Evolutionary conservation across 805 yeast genomes (phyloP).

Genomic region (Kodamaea kaohsiungensis): DNA sequence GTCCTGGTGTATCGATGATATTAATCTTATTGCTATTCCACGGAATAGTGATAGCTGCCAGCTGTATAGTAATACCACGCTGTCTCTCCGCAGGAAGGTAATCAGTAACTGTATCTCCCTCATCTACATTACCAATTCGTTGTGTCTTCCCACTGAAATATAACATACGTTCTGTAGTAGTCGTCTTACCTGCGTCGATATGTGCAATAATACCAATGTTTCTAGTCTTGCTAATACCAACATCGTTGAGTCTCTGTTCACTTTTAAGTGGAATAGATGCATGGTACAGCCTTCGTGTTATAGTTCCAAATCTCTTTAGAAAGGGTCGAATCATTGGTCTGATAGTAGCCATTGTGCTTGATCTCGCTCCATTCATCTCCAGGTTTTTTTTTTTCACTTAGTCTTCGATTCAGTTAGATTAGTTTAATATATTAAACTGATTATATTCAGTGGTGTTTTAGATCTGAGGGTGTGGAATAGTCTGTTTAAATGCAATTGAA

Average conservation of each 20-base stretch:
- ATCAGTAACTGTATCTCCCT: constrained; percentile 96
- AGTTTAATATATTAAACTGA: too few species aligned
- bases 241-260: constrained; percentile 23
- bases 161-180: constrained; percentile 96
- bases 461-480: too few species aligned
- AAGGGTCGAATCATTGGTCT: neutral
- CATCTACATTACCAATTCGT: constrained; percentile 89
- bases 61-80: constrained; percentile 93
- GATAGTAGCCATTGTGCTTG: neutral
- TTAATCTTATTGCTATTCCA: constrained; percentile 82
- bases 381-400: neutral
- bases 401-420: neutral
- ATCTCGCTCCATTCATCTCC: neutral
- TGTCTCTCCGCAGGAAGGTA: constrained; percentile 85
- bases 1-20: constrained; percentile 96
- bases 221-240: constrained; percentile 48
- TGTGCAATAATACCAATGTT: constrained; percentile 98
- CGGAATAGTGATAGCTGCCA: constrained; percentile 90
- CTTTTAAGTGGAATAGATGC: neutral
- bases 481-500: too few species aligned
- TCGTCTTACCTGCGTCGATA: constrained; percentile 98
- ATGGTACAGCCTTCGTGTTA: neutral
- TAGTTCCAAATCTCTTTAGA: neutral
- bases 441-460: too few species aligned
- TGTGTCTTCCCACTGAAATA: constrained; percentile 80